Percentiles rank a stretch among this genome's conserved stretches.
Evolutionary conservation across 805 yeast genomes (phyloP).

Genomic region (Nakazawaea anatomiae): DNA sequence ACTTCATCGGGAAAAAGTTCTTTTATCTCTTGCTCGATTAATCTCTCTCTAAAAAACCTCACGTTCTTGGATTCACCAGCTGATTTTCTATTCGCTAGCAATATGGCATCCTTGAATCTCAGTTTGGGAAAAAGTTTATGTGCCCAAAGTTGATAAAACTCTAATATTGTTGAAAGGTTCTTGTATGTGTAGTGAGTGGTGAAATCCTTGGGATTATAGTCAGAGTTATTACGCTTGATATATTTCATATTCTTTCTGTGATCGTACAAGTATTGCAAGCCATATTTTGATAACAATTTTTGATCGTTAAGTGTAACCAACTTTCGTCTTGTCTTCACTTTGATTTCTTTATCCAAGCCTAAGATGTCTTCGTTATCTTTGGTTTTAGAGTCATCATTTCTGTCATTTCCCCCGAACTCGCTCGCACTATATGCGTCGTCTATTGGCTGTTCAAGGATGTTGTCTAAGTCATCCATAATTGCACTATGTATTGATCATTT

Average conservation of each 20-base stretch:
- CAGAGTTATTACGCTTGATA: conserved; percentile 15
- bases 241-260: conserved; percentile 29
- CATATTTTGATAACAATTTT: conserved; percentile 45
- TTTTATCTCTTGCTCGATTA: conserved; percentile 31
- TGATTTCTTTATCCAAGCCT: conserved; percentile 8
- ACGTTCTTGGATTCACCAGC: conserved; percentile 32
- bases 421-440: not conserved
- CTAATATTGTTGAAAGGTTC: conserved; percentile 43
- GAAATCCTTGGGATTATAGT: conserved; percentile 18
- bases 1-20: conserved; percentile 5
- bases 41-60: conserved; percentile 30
- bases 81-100: conserved; percentile 46
- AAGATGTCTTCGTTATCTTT: conserved; percentile 6
- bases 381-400: not conserved
- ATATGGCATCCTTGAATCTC: conserved; percentile 63
- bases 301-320: conserved; percentile 46
- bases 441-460: not conserved
- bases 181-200: conserved; percentile 39
- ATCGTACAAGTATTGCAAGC: conserved; percentile 46
- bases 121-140: conserved; percentile 77
- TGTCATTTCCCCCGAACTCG: not conserved
- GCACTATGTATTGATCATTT: not conserved
- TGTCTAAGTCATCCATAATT: not conserved
- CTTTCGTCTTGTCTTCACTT: conserved; percentile 19
- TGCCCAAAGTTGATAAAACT: conserved; percentile 68